These are phyloP conservation scores for Eucalyptus melliodora DNA, from an alignment of 345 rosid genomes.

Conservation along the genomic window DNA sequence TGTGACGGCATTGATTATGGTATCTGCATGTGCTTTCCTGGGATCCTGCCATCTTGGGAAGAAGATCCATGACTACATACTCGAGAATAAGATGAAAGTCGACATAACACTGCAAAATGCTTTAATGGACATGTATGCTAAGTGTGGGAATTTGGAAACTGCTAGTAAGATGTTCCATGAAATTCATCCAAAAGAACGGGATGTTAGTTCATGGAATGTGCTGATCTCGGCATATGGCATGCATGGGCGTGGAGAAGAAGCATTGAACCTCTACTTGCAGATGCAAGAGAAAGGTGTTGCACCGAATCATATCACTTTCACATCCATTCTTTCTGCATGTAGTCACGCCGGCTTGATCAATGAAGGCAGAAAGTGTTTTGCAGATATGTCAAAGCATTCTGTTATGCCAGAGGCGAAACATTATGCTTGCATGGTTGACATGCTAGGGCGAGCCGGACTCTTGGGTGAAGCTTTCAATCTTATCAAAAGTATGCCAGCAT, in stretches of 20 bases:
- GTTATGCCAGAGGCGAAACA: slow-evolving; percentile 44
- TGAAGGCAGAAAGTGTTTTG: slow-evolving; percentile 52
- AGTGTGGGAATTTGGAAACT: slow-evolving; percentile 55
- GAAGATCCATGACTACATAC: slow-evolving; percentile 45
- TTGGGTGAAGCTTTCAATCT: slow-evolving; percentile 49
- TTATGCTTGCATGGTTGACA: slow-evolving; percentile 72
- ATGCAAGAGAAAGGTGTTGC: slow-evolving; percentile 29
- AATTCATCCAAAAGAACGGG: slow-evolving; percentile 24
- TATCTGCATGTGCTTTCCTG: slow-evolving; percentile 67
- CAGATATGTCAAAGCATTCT: slow-evolving; percentile 2
- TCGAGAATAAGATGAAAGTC: slow-evolving; percentile 24
- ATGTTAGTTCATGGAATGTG: slow-evolving; percentile 70
- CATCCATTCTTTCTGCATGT: slow-evolving; percentile 59
- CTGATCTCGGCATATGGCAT: slow-evolving; percentile 71
- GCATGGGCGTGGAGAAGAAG: slow-evolving; percentile 62
- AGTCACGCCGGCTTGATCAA: slow-evolving; percentile 65
- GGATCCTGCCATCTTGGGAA: slow-evolving; percentile 55
- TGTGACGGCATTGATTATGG: slow-evolving; percentile 45
- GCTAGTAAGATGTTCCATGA: slow-evolving; percentile 39
- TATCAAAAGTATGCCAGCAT: slow-evolving; percentile 34
- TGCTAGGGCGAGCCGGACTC: slow-evolving; percentile 67
- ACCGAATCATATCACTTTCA: slow-evolving; percentile 55
- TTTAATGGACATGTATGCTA: slow-evolving; percentile 68
- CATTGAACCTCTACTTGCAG: slow-evolving; percentile 34
- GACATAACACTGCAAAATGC: slow-evolving; percentile 50